phyloP scores from a whole-genome alignment of 2,329 filamentous ascomycete genomes.

The Pseudogymnoascus sp. region DNA sequence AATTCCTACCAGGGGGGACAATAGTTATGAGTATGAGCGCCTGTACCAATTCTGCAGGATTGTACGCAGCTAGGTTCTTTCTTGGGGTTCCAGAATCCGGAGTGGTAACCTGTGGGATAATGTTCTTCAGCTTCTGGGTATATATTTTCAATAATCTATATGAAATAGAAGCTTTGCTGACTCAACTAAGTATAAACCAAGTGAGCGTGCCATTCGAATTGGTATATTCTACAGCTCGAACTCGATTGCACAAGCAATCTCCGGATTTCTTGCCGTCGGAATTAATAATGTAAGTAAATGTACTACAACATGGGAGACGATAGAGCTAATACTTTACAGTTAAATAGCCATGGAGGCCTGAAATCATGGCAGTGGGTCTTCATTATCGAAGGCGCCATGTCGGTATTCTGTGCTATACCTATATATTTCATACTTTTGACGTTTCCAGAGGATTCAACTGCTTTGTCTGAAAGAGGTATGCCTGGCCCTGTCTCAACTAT shows the following conservation, averaged over 20 bases:
- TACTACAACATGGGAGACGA: neutral
- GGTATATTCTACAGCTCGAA: conserved; percentile 21
- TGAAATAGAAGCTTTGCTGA: neutral
- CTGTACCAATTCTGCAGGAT: conserved; percentile 13
- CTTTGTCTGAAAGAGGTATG: conserved; percentile 16
- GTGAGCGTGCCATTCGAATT: conserved; percentile 20
- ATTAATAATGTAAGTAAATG: conserved; percentile 13
- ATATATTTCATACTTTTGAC: conserved; percentile 20
- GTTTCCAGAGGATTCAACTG: conserved; percentile 18
- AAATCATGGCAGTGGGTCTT: conserved; percentile 18
- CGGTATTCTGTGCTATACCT: conserved; percentile 17
- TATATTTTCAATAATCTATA: neutral
- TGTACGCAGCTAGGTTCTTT: conserved; percentile 19
- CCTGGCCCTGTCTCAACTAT: neutral
- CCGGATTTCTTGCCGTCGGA: conserved; percentile 20
- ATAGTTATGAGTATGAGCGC: conserved; percentile 13
- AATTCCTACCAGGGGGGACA: conserved; percentile 1
- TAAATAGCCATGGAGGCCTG: conserved; percentile 11
- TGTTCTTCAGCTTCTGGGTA: conserved; percentile 23
- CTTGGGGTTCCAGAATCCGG: conserved; percentile 20
- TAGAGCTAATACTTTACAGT: neutral
- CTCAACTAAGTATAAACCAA: conserved; percentile 18
- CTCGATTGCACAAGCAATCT: conserved; percentile 18
- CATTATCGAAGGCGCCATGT: conserved; percentile 13
- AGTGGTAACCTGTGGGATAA: conserved; percentile 20